Base-by-base conservation (phyloP, 495 filamentous ascomycete genomes). In the Barbatosphaeria neglecta region DNA sequence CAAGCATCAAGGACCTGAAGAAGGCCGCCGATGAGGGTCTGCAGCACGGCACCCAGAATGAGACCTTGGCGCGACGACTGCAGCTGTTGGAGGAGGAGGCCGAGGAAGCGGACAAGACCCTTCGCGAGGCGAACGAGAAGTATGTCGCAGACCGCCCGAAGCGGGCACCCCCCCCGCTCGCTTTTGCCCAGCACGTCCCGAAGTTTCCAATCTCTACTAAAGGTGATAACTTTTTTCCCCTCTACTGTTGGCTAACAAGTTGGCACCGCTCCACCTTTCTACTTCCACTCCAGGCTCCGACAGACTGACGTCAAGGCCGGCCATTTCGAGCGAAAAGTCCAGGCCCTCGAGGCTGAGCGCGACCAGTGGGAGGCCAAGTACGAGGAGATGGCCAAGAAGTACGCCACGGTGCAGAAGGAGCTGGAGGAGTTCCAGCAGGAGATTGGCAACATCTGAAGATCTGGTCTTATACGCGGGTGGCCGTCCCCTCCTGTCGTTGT, bases 231-330 rank as follows among this genome's bases (percentile, higher is more conserved):
- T 22, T 42, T 20, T 27, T n/a, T 27, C 37, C 16, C n/a, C 39
- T n/a, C 16, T 41, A 16, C 38, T 41, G 38, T 47, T 48, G 40
- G n/a, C 56, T 55, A 54, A 52, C 37, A n/a, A n/a, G n/a, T n/a
- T n/a, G 27, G 27, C 27, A 13, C 27, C 27, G 15, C 27, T 8
- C 27, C 9, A 10, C 13, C 11, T 1, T 45, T 46, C 22, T 44
- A 44, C 37, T 42, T 45, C 13, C 17, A 45, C 37, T 20, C 37
- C 50, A 99, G 92, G 70, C 86, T 97, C 58, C 88, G 93, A 58
- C 90, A 94, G 71, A 96, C 92, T 66, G 92, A 97, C 66, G 88
- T 97, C 70, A 96, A 96, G 74, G 88, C 92, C 62, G 93, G 90
- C 50, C 92, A 99, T 76, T 95, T 88, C 70, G 93, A 97, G 72